phyloP scores from a whole-genome alignment of 1,284 basidiomycete genomes.

The Cystobasidium sp. region DNA sequence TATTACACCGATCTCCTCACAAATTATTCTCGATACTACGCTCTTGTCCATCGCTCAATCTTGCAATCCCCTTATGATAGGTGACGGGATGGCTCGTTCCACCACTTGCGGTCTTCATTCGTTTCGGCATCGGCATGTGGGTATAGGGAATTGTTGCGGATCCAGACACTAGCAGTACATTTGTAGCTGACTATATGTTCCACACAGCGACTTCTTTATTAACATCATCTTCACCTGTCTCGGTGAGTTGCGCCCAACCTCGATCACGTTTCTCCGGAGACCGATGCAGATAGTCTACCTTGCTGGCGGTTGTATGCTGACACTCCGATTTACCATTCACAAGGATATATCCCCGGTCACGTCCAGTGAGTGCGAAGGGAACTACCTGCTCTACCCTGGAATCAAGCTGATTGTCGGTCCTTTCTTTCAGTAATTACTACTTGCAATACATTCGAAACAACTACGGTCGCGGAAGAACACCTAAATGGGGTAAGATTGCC shows the following conservation, averaged over 20 bases:
- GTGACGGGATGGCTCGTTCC: constrained; percentile 43
- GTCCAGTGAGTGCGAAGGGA: constrained; percentile 29
- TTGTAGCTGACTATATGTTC: neutral
- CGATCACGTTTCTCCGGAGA: neutral
- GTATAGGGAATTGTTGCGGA: neutral
- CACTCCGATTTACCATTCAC: neutral
- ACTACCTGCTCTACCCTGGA: neutral
- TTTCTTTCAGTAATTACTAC: constrained; percentile 39
- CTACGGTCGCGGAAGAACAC: constrained; percentile 36
- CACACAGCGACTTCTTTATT: constrained; percentile 45
- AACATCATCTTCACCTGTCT: constrained; percentile 44
- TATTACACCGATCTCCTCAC: neutral
- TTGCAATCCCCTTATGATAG: neutral
- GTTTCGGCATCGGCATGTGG: constrained; percentile 43
- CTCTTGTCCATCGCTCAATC: neutral
- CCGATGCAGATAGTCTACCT: neutral
- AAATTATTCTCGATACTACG: neutral
- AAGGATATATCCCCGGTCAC: constrained; percentile 45
- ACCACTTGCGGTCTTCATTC: constrained; percentile 44
- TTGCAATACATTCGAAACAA: constrained; percentile 45
- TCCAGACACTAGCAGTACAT: neutral
- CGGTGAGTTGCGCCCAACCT: neutral
- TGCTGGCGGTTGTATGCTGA: neutral
- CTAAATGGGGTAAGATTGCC: constrained; percentile 41
- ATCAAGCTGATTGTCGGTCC: neutral